These are phyloP conservation scores for Fusarium graminum DNA, from an alignment of 2,329 filamentous ascomycete genomes.

Conservation along the genomic window DNA sequence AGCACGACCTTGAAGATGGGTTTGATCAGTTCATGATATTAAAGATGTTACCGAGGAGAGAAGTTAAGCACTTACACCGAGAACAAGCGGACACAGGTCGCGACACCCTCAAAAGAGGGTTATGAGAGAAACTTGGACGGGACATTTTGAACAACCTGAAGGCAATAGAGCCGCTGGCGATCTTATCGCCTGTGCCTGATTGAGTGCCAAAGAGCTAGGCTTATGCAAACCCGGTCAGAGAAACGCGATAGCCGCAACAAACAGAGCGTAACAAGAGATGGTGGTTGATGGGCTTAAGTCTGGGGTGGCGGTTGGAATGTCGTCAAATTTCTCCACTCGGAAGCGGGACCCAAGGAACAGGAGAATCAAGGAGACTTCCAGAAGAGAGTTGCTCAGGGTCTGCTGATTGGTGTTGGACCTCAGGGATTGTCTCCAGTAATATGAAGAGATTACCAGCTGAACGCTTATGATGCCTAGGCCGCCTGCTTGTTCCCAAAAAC, in stretches of 20 bases:
- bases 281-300: constrained; percentile 26
- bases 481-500: constrained; percentile 22
- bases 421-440: constrained; percentile 5
- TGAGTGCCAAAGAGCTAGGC: neutral
- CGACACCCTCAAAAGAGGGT: constrained; percentile 78
- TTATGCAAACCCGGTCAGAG: neutral
- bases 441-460: constrained; percentile 18
- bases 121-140: constrained; percentile 63
- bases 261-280: constrained; percentile 25
- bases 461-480: neutral
- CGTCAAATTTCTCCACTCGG: constrained; percentile 47
- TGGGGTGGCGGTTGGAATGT: constrained; percentile 40
- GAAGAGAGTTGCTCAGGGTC: constrained; percentile 23
- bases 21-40: constrained; percentile 6
- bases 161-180: neutral
- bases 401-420: constrained; percentile 19
- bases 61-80: constrained; percentile 66
- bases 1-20: constrained; percentile 67
- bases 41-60: neutral
- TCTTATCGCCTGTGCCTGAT: neutral
- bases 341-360: constrained; percentile 40
- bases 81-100: constrained; percentile 85
- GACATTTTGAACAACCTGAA: constrained; percentile 54
- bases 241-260: constrained; percentile 4
- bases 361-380: constrained; percentile 37